Percentiles rank a stretch among this genome's conserved stretches.
Evolutionary conservation across 306 rosid genomes (phyloP).

Genomic region (Begonia peltatifolia): DNA sequence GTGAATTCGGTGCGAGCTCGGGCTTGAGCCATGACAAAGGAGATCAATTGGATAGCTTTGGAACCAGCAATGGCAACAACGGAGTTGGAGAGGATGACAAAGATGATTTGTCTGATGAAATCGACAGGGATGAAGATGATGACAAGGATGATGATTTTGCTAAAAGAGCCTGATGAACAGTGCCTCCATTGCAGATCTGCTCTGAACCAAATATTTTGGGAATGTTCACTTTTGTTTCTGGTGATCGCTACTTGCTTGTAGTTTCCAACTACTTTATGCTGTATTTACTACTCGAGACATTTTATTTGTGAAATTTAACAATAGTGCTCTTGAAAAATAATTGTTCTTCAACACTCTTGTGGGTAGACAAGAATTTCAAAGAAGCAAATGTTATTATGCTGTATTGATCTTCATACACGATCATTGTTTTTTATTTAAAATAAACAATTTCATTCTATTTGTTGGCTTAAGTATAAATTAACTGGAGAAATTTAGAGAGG

Average conservation of each 20-base stretch:
- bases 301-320: background rate
- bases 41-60: conserved; percentile 4
- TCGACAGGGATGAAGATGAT: conserved; percentile 19
- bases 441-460: no score
- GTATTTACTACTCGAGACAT: background rate
- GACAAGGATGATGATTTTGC: conserved; percentile 25
- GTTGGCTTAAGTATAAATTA: no score
- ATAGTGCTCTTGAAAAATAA: background rate
- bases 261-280: background rate
- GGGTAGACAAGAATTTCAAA: no score
- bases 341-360: background rate
- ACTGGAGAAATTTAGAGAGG: background rate
- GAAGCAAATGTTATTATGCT: no score
- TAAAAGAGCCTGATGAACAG: conserved; percentile 34
- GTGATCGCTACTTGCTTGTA: background rate
- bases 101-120: background rate
- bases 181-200: no score
- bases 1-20: conserved; percentile 5
- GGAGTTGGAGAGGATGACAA: background rate
- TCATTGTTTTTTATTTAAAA: no score
- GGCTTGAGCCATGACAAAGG: conserved; percentile 4
- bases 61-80: background rate
- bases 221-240: no score
- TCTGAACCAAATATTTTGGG: no score
- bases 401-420: no score